These are phyloP conservation scores for Royoungia palumana DNA, from an alignment of 768 basidiomycete genomes.

Conservation along the genomic window DNA sequence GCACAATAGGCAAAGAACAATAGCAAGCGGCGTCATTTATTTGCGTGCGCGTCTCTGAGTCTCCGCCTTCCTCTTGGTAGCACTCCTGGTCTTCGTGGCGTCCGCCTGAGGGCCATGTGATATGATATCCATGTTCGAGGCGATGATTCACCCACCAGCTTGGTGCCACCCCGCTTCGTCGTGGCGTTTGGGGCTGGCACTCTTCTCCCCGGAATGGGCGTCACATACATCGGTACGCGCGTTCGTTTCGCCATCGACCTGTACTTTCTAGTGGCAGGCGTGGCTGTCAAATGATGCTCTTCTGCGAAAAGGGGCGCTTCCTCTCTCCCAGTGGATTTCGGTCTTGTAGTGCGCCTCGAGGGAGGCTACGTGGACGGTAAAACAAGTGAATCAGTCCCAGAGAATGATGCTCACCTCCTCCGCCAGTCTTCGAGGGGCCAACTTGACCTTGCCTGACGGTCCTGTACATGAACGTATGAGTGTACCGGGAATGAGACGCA, in stretches of 20 bases:
- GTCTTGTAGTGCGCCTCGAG: background rate
- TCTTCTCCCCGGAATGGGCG: constrained; percentile 7
- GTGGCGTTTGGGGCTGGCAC: constrained; percentile 3
- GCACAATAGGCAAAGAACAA: too few species aligned
- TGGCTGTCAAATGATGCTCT: constrained; percentile 3
- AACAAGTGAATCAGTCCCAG: background rate
- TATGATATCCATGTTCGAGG: background rate
- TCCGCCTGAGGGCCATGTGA: constrained; percentile 1
- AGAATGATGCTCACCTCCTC: constrained; percentile 11
- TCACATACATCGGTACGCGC: constrained; percentile 8
- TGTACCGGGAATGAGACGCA: background rate
- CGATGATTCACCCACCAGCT: constrained; percentile 7
- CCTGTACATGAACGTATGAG: constrained; percentile 8
- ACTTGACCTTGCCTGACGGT: constrained; percentile 27
- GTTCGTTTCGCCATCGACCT: constrained; percentile 25
- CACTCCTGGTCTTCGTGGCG: constrained; percentile 1
- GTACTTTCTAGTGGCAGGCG: constrained; percentile 17
- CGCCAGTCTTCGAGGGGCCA: constrained; percentile 16
- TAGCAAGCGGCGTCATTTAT: background rate
- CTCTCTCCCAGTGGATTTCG: background rate
- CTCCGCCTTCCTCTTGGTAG: background rate
- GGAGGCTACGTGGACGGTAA: constrained; percentile 14
- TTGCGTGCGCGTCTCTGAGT: constrained; percentile 1
- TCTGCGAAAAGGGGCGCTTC: background rate
- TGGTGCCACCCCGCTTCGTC: constrained; percentile 1